Percentiles rank a stretch among this genome's conserved stretches.
phyloP scores from a whole-genome alignment of 176 grass and related monocot genomes.

The Saccharum officinarum region DNA sequence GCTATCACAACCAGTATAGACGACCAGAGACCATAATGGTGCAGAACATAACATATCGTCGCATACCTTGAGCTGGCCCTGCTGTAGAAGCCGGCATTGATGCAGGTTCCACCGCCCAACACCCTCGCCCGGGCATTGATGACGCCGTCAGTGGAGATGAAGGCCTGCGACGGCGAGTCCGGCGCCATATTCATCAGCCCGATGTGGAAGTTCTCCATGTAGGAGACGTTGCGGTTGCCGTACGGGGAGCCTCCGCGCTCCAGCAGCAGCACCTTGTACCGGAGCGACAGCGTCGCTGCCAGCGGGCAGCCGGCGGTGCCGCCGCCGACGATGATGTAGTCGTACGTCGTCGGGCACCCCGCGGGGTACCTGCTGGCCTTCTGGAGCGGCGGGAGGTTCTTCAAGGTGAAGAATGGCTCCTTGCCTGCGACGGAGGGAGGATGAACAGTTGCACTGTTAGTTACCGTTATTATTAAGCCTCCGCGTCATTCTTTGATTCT shows the following conservation, averaged over 20 bases:
- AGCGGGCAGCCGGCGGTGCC: conserved; percentile 76
- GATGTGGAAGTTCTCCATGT: conserved; percentile 82
- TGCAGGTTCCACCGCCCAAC: conserved; percentile 77
- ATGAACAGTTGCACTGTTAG: conserved; percentile 10
- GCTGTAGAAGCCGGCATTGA: conserved; percentile 93
- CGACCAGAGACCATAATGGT: not conserved
- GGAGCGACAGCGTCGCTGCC: conserved; percentile 66
- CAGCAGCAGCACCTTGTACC: conserved; percentile 67
- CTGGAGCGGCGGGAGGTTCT: conserved; percentile 43
- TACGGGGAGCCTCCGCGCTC: conserved; percentile 75
- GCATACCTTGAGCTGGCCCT: conserved; percentile 71
- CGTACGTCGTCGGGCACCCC: conserved; percentile 13
- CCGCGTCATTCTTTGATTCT: not conserved
- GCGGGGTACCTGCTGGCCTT: conserved; percentile 56
- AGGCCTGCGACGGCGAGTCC: conserved; percentile 57
- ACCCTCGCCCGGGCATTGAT: conserved; percentile 81
- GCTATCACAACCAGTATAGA: not conserved
- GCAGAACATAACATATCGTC: not conserved
- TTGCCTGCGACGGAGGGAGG: conserved; percentile 45
- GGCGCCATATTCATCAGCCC: conserved; percentile 59
- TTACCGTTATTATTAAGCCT: not conserved
- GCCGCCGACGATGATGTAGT: conserved; percentile 81
- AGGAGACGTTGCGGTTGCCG: conserved; percentile 75
- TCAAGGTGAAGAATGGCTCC: conserved; percentile 22
- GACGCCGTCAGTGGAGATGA: conserved; percentile 86